Conservation (phyloP, 176 grass and related monocot genomes). For the Zizania latifolia region DNA sequence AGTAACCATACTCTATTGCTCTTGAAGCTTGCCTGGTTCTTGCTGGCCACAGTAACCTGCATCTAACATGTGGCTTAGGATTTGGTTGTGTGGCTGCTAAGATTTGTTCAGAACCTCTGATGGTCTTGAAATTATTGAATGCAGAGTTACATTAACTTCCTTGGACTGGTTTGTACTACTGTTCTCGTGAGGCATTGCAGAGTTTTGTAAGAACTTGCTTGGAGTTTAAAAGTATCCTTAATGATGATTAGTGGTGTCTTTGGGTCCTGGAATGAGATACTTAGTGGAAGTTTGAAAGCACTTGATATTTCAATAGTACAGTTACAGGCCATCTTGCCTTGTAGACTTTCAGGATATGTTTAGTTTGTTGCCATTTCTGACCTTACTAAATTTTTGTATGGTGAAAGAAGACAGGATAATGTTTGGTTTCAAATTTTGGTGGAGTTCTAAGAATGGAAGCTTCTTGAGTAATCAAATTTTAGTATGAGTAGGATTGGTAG, state of each 20-base stretch:
- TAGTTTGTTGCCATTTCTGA: no score
- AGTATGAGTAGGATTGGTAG: no score
- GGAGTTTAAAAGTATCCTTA: neutral
- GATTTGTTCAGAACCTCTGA: neutral
- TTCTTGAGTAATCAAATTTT: no score
- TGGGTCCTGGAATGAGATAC: neutral
- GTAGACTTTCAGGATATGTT: no score
- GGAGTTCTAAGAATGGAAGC: no score
- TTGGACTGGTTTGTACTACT: neutral
- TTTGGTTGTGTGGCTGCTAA: neutral
- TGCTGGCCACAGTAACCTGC: neutral
- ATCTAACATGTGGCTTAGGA: neutral
- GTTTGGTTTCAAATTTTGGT: no score
- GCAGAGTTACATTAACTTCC: neutral
- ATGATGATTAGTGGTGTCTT: neutral
- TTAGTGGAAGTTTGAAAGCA: no score
- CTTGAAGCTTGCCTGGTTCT: neutral
- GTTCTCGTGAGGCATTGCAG: neutral
- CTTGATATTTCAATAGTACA: neutral
- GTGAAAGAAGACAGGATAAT: no score
- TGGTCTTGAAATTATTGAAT: neutral
- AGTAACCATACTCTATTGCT: neutral
- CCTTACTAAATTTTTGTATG: no score
- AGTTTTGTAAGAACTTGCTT: neutral
- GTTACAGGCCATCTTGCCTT: neutral